Conservation (phyloP, 2,329 filamentous ascomycete species). For the Apiospora arundinis region DNA sequence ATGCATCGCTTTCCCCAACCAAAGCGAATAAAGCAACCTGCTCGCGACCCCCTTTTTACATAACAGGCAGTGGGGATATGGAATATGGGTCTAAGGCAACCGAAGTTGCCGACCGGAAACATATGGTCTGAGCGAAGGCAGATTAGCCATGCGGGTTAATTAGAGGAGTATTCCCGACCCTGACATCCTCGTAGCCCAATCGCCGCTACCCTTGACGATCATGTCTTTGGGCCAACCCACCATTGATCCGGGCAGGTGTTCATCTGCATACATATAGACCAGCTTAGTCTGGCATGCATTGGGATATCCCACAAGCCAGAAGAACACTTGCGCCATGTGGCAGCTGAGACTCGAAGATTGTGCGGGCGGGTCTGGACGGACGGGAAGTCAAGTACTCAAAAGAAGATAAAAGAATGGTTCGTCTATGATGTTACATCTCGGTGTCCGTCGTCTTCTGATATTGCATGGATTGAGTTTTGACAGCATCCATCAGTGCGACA, state of each 20-base stretch:
- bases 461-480: background rate
- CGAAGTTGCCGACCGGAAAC: constrained; percentile 1
- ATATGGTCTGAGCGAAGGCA: background rate
- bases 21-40: background rate
- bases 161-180: background rate
- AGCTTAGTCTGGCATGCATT: too few relatives aligned
- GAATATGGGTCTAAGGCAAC: background rate
- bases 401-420: background rate
- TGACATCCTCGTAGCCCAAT: background rate
- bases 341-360: background rate
- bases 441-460: background rate
- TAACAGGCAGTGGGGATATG: too few relatives aligned
- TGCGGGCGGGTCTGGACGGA: background rate
- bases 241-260: background rate
- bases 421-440: background rate
- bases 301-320: background rate
- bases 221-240: background rate
- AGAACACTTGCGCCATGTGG: background rate
- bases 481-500: background rate
- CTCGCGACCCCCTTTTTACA: background rate
- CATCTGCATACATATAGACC: background rate
- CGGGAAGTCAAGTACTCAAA: too few relatives aligned
- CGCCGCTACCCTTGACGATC: background rate
- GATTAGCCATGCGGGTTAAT: background rate
- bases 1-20: background rate